A percentile compares a stretch with the other conserved stretches of the same genome.
These are phyloP conservation scores for Ilyonectria robusta DNA, from an alignment of 2,329 filamentous ascomycete genomes.

Conservation along the genomic window DNA sequence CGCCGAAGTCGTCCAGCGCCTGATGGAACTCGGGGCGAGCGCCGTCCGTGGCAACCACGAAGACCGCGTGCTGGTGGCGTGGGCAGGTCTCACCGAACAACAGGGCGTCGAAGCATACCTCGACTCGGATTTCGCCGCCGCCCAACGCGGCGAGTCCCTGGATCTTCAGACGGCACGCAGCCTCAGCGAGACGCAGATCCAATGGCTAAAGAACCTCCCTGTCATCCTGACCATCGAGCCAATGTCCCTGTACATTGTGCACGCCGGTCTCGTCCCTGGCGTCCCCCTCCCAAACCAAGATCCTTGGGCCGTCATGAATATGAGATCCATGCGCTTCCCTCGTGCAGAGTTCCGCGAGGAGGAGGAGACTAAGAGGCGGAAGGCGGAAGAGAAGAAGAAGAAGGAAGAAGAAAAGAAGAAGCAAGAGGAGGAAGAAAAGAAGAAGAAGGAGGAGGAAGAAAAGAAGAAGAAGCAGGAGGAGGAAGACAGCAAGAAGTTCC, in stretches of 20 bases:
- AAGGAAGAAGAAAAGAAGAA: slow-evolving; percentile 41
- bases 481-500: slow-evolving; percentile 10
- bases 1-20: slow-evolving; percentile 80
- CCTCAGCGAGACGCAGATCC: slow-evolving; percentile 70
- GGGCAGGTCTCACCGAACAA: slow-evolving; percentile 52
- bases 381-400: slow-evolving; percentile 42
- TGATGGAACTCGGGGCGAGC: slow-evolving; percentile 80
- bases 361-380: slow-evolving; percentile 35
- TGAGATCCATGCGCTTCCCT: slow-evolving; percentile 81
- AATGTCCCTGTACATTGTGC: slow-evolving; percentile 79
- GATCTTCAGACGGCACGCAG: slow-evolving; percentile 70
- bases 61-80: slow-evolving; percentile 82
- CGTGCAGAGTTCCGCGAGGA: slow-evolving; percentile 56
- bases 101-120: slow-evolving; percentile 48
- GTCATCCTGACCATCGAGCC: slow-evolving; percentile 83
- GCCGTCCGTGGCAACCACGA: slow-evolving; percentile 95
- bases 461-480: slow-evolving; percentile 18
- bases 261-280: slow-evolving; percentile 87
- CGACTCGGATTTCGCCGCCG: slow-evolving; percentile 39
- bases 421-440: slow-evolving; percentile 35
- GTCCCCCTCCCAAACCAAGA: slow-evolving; percentile 79
- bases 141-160: slow-evolving; percentile 52
- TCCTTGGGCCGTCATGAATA: slow-evolving; percentile 89
- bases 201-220: slow-evolving; percentile 80
- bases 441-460: slow-evolving; percentile 31